Evolutionary conservation across 768 basidiomycete genomes (phyloP).

Genomic region (Collybiopsis luxurians): DNA sequence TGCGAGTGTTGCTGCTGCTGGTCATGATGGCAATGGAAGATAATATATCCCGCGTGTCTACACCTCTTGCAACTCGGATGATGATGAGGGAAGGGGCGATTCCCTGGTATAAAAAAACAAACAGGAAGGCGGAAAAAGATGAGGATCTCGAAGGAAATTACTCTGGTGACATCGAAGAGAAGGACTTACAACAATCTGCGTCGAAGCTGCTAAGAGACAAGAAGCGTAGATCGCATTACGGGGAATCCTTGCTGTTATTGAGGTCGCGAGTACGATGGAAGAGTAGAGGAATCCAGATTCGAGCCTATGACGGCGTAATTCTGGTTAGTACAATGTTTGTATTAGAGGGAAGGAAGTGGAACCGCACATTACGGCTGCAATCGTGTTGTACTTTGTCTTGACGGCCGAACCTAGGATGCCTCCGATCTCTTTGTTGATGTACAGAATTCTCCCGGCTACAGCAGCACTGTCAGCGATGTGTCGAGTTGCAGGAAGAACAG

Average conservation of each 20-base stretch:
- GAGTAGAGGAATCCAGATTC: conserved; percentile 1
- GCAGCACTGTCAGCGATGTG: no score
- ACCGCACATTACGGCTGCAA: conserved; percentile 1
- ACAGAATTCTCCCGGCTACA: conserved; percentile 1
- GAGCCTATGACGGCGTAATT: no score
- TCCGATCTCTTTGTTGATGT: not conserved
- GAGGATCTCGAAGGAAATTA: no score
- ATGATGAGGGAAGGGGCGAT: not conserved
- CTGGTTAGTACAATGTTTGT: no score
- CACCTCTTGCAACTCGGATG: not conserved
- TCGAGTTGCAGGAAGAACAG: no score
- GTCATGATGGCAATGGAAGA: conserved; percentile 2
- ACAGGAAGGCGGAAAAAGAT: not conserved
- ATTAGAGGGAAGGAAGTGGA: no score
- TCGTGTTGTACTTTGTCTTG: not conserved
- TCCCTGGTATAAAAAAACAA: not conserved
- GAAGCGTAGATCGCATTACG: not conserved
- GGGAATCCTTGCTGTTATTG: not conserved
- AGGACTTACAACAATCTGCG: not conserved
- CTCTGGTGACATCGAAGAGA: no score
- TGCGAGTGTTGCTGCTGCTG: not conserved
- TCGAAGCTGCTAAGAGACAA: not conserved
- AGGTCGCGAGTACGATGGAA: not conserved
- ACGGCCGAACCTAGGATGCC: not conserved
- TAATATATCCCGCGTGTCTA: not conserved